A percentile compares a stretch with the other conserved stretches of the same genome.
Evolutionary conservation across 2,329 filamentous ascomycete genomes (phyloP).

Genomic region (Biscogniauxia mediterranea): DNA sequence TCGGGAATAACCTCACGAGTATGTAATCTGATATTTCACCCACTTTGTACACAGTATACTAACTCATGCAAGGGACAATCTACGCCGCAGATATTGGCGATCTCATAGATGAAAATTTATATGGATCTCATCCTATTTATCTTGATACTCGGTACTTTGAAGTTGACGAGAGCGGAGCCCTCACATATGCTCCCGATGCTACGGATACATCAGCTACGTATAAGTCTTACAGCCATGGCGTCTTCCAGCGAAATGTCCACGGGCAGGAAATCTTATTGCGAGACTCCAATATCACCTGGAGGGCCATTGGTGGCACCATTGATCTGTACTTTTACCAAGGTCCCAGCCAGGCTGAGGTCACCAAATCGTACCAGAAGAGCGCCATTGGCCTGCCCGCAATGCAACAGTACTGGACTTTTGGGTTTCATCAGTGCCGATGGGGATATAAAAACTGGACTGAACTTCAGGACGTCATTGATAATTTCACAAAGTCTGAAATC

Average conservation of each 20-base stretch:
- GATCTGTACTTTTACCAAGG: constrained; percentile 80
- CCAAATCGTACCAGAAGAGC: constrained; percentile 66
- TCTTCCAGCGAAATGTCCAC: constrained; percentile 75
- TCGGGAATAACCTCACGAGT: constrained; percentile 72
- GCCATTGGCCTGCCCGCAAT: constrained; percentile 70
- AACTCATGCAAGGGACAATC: constrained; percentile 36
- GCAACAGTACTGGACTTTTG: constrained; percentile 80
- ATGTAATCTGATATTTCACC: constrained; percentile 19
- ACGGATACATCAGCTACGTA: constrained; percentile 54
- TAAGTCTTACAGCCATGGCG: constrained; percentile 69
- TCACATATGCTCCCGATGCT: constrained; percentile 54
- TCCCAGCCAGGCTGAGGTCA: constrained; percentile 65
- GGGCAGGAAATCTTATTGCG: constrained; percentile 69
- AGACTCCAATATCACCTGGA: constrained; percentile 66
- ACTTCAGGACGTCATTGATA: constrained; percentile 64
- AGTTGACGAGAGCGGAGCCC: constrained; percentile 45
- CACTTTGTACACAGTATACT: background rate
- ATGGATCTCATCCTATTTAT: constrained; percentile 76
- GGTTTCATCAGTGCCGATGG: constrained; percentile 82
- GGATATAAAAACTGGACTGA: constrained; percentile 74
- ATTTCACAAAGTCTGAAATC: constrained; percentile 63
- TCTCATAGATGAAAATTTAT: constrained; percentile 65
- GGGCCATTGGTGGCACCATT: constrained; percentile 71
- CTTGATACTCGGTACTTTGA: constrained; percentile 76
- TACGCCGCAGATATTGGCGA: constrained; percentile 69